These are phyloP conservation scores for Nigrospora oryzae DNA, from an alignment of 2,329 filamentous ascomycete species.

Conservation along the genomic window DNA sequence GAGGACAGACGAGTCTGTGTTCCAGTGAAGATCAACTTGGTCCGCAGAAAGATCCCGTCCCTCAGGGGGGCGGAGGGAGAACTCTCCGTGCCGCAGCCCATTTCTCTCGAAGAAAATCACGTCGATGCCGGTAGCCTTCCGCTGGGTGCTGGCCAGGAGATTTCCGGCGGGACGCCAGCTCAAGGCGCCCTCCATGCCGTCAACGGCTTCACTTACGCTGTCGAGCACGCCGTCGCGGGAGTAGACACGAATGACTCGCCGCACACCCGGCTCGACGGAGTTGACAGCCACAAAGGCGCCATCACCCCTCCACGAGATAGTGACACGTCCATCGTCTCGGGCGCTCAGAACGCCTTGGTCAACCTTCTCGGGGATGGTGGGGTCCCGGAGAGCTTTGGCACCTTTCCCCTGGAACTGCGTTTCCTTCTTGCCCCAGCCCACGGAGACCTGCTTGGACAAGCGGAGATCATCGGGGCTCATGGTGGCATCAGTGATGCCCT, in stretches of 20 bases:
- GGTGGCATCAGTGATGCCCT: conserved; percentile 67
- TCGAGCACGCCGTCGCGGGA: conserved; percentile 85
- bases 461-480: conserved; percentile 72
- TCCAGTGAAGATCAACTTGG: conserved; percentile 71
- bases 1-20: conserved; percentile 82
- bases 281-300: conserved; percentile 87
- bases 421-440: conserved; percentile 97
- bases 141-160: conserved; percentile 78
- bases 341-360: conserved; percentile 72
- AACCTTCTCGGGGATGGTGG: conserved; percentile 86
- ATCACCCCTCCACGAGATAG: conserved; percentile 90
- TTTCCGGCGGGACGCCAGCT: conserved; percentile 93
- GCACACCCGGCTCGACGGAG: conserved; percentile 56
- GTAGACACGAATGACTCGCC: conserved; percentile 82
- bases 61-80: conserved; percentile 63
- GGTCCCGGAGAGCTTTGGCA: conserved; percentile 78
- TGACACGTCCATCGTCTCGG: conserved; percentile 62
- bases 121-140: conserved; percentile 59
- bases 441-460: conserved; percentile 87
- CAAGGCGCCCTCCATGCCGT: conserved; percentile 76
- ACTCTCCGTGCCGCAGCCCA: conserved; percentile 92
- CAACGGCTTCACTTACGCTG: conserved; percentile 89
- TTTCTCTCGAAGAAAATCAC: conserved; percentile 96
- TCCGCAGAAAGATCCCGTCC: conserved; percentile 45
- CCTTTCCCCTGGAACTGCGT: conserved; percentile 94